Evolutionary conservation across 768 basidiomycete genomes (phyloP), one percentile per base, ranked within the genome.

Genomic region (Mycena metata): DNA sequence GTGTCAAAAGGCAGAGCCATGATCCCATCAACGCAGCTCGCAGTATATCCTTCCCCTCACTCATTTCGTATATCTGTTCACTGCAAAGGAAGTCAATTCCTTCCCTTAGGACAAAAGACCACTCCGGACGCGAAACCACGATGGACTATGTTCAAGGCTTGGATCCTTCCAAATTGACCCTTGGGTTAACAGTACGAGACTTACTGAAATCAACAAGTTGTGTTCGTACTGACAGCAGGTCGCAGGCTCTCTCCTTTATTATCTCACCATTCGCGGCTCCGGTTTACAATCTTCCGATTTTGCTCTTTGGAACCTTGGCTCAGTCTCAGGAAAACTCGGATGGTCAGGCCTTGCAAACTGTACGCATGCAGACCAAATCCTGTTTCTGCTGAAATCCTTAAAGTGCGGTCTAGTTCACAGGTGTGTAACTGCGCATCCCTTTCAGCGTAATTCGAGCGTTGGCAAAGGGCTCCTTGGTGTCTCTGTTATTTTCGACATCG

Each of bases 281-380:
- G 2, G 75, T 83, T 2, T 96, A 96, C 78, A 96, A 96, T 75
- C 82, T 96, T 23, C 89, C 94, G n/a, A 83, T 96, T 59, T 91
- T 94, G 70, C 83, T 96, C 26, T 95, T 94, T 69, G 94, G 94
- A 0, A 79, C 82, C 2, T 90, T 93, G 76, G 89, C 85, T 0
- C 90, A 72, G 47, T 41, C 36, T 26, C 67, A 92, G 73, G 94
- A 95, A 73, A 88, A 84, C 63, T 79, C 82, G 11, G 93, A 94
- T 55, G 88, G 88, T 0, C 88, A 90, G 69, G 90, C 92, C 6
- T 76, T 93, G 73, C 90, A 89, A 74, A 82, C 83, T 54, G 94
- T 93, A 72, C 69, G 85, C 64, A 42, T n/a, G n/a, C 26, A 6
- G 15, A 39, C 15, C 15, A 15, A 39, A 39, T 35, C 3, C 3